Percentiles rank a stretch among this genome's conserved stretches.
Conservation (phyloP, 331 rosid genomes). For the Telfairia occidentalis region DNA sequence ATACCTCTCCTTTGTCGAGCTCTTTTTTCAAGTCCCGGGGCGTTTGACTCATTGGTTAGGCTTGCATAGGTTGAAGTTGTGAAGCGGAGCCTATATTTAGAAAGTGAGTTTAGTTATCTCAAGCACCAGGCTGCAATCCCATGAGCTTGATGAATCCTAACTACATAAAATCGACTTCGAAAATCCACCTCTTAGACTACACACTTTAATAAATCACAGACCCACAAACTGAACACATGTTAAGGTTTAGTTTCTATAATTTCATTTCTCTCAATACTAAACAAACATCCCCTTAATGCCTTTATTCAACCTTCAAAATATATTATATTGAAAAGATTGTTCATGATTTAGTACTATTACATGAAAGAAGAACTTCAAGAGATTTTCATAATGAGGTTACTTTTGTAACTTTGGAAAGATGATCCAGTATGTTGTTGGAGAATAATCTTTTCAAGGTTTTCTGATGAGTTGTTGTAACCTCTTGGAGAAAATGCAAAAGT, state of each 20-base stretch:
- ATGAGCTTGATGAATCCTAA: background rate
- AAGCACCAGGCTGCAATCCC: background rate
- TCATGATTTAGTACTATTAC: background rate
- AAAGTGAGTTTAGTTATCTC: background rate
- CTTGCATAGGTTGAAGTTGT: background rate
- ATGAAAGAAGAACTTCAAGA: background rate
- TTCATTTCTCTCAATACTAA: background rate
- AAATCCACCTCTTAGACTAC: background rate
- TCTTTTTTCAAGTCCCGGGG: background rate
- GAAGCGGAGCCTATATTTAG: background rate
- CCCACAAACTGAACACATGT: background rate
- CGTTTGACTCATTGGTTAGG: background rate
- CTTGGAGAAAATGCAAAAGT: background rate
- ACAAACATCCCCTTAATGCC: background rate
- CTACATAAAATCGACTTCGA: background rate
- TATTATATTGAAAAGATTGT: background rate
- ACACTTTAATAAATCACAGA: background rate
- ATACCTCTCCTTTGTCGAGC: background rate
- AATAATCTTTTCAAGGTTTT: background rate
- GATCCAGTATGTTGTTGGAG: background rate
- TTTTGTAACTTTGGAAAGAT: background rate
- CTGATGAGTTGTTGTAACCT: background rate
- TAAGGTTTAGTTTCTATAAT: background rate
- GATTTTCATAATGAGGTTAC: background rate
- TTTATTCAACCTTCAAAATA: background rate